Base-by-base conservation (phyloP, 805 yeast genomes). In the Yamadazyma phyllophila region DNA sequence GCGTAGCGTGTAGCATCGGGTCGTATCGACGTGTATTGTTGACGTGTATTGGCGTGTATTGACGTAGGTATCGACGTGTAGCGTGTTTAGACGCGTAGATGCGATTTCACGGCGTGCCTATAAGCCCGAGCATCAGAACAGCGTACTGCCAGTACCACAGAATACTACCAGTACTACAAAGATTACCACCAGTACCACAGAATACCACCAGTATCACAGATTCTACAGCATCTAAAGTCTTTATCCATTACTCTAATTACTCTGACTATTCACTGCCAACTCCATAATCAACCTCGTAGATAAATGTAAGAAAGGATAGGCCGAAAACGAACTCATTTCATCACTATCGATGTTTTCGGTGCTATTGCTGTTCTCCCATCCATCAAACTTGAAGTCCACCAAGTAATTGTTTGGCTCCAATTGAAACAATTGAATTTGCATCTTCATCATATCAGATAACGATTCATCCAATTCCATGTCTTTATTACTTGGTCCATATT, bases 361-460 rank as follows among this genome's bases (percentile, higher is more conserved):
- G 43, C 51, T 38, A 35, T 51, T 48, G 27, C 48, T 45, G 36
- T 51, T 56, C 60, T 91, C 97, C 96, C 97, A 92, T 1, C 98
- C 98, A 63, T 92, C 98, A 62, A 92, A 94, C 66, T 94, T 94
- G 74, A 94, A 94, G 65, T 94, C 99, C 8, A 94, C 98, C 42
- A 94, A 73, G 60, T 94, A 94, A 62, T 92, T 92, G 65, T 94
- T 92, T 37, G 96, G 96, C 62, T 94, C 99, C 51, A 94, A 74
- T 63, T 92, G 97, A 67, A 92, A 94, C 47, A 94, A 75, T 64
- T 94, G 99, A 48, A 94, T 94, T 58, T 91, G 94, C 97, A 94
- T 92, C 69, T 87, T 92, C 92, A 92, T 87, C 70, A 85, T 70
- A 62, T 89, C 96, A 11, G 77, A 73, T 31, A 67, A 69, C 37